Conservation (phyloP, 306 rosid genomes). For the Coriaria nepalensis region DNA sequence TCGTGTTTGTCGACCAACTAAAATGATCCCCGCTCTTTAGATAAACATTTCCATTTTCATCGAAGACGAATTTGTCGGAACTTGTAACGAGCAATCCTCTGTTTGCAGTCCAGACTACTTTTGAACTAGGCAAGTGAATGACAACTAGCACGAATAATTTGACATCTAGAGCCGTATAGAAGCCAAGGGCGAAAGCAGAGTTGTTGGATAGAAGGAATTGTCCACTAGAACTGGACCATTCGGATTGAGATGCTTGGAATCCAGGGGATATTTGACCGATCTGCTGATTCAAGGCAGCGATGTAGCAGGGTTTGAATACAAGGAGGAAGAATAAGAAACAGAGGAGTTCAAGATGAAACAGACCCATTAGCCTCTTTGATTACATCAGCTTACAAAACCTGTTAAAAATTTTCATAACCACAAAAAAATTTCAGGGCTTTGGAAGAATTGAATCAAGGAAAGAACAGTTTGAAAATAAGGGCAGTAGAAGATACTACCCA, state of each 20-base stretch:
- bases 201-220: conserved; percentile 19
- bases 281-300: conserved; percentile 11
- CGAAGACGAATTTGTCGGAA: conserved; percentile 25
- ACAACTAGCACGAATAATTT: conserved; percentile 17
- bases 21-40: conserved; percentile 7
- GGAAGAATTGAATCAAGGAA: too few relatives aligned
- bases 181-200: conserved; percentile 19
- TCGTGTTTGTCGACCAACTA: conserved; percentile 34
- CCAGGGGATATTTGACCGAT: conserved; percentile 18
- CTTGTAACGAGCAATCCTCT: conserved; percentile 20
- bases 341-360: neutral
- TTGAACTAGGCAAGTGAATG: conserved; percentile 13
- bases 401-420: too few relatives aligned
- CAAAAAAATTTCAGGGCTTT: too few relatives aligned
- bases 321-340: conserved; percentile 6
- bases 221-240: conserved; percentile 9
- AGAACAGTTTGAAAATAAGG: too few relatives aligned
- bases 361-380: neutral
- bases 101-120: conserved; percentile 41
- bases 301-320: conserved; percentile 7
- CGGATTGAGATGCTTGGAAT: conserved; percentile 20
- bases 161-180: conserved; percentile 14
- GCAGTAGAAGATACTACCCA: too few relatives aligned
- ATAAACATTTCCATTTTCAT: conserved; percentile 23
- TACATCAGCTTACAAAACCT: too few relatives aligned